Base-by-base conservation (phyloP, 2,329 filamentous ascomycete genomes). In the Fusarium papillatum region DNA sequence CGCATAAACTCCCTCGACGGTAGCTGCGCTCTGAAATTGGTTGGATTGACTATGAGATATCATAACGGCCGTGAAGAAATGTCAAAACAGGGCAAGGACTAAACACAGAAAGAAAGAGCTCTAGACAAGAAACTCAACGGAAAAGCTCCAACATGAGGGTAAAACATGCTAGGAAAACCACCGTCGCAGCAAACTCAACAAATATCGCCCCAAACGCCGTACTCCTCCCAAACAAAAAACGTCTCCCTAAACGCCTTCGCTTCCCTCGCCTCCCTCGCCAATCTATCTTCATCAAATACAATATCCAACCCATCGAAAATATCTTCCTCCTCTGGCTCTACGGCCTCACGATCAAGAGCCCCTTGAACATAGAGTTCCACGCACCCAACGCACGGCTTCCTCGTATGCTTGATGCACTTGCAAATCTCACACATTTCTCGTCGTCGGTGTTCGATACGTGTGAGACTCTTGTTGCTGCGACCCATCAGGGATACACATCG, bases 331-430 rank as follows among this genome's bases (percentile, higher is more conserved):
- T 29, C 22, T 3, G 61, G 68, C 14, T 66, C 55, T 17, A 73
- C 16, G 0, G 68, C 63, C 6, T 48, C 9, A 13, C 22, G 53
- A 26, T 75, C 71, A 36, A 78, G 67, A 2, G 1, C 14, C 1
- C 76, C 76, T 34, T 64, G 38, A 1, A 34, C 16, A n/a, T 78
- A 79, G 4, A 78, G 55, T 22, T 79, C 75, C 55, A 72, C 11
- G 48, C 76, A 79, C 2, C 73, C 59, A 5, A 53, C 61, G 14
- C 77, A 79, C 22, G 66, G 53, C 39, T 60, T 39, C 29, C 75
- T 69, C 1, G 17, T 60, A 7, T 66, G 34, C 46, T 68, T 75
- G n/a, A 73, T 50, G 36, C 71, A 76, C n/a, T 66, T 53, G 69
- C 76, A 78, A 7, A 66, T 60, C 1, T 65, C 43, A 57, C 76